A percentile compares a stretch with the other conserved stretches of the same genome.
These are phyloP conservation scores for Serendipita indica DNA, from an alignment of 768 basidiomycete genomes.

Conservation along the genomic window DNA sequence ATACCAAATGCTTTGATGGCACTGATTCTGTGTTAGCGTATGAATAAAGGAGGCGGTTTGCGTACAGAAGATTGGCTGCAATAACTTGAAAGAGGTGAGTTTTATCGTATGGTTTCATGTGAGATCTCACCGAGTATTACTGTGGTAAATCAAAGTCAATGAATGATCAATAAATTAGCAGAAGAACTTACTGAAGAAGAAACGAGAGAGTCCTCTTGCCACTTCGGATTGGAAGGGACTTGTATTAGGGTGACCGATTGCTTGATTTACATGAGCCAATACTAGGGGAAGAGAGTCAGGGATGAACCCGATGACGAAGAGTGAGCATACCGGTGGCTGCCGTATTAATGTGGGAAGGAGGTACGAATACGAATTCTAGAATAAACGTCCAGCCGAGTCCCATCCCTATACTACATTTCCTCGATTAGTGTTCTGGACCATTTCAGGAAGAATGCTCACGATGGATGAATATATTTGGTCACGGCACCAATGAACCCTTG, in stretches of 20 bases:
- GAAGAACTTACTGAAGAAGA: not conserved
- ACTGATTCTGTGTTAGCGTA: not conserved
- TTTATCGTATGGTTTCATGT: too few relatives aligned
- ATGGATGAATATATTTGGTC: not conserved
- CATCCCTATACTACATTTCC: not conserved
- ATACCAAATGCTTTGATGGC: not conserved
- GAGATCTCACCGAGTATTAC: too few relatives aligned
- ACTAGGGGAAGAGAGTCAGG: not conserved
- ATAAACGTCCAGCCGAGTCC: not conserved
- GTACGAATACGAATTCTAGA: not conserved
- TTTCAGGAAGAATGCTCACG: too few relatives aligned
- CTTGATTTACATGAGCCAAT: not conserved
- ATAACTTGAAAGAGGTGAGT: too few relatives aligned
- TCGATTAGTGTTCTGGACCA: too few relatives aligned
- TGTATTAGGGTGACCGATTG: not conserved
- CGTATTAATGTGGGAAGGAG: conserved; percentile 1
- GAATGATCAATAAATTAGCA: too few relatives aligned
- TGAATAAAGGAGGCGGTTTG: too few relatives aligned
- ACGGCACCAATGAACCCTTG: conserved; percentile 1
- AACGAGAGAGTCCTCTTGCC: not conserved
- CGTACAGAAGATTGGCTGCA: conserved; percentile 6
- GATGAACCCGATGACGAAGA: not conserved
- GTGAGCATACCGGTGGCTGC: not conserved
- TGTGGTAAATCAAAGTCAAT: not conserved
- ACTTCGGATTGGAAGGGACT: too few relatives aligned